These are phyloP conservation scores for Zoysia matrella DNA, from an alignment of 202 grass and related monocot species.

Conservation along the genomic window DNA sequence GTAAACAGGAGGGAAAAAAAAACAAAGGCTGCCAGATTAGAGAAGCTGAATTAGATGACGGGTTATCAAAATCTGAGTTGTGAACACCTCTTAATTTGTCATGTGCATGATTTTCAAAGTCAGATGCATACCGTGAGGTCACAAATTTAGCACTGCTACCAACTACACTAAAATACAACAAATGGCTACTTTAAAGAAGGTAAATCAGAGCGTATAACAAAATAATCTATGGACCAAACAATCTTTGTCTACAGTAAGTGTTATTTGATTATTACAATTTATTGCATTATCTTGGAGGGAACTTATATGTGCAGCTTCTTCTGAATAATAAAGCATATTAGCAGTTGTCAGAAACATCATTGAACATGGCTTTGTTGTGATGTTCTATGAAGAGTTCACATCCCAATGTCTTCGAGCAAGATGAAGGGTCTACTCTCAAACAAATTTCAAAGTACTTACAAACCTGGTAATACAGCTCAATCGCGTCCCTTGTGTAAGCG, in stretches of 20 bases:
- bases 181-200: background rate
- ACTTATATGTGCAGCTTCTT: conserved; percentile 16
- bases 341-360: too few relatives aligned
- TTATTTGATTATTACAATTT: background rate
- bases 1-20: background rate
- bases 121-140: background rate
- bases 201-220: background rate
- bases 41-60: conserved; percentile 1
- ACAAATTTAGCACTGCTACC: conserved; percentile 4
- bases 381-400: too few relatives aligned
- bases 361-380: too few relatives aligned
- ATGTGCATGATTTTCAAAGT: conserved; percentile 5
- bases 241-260: background rate
- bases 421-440: too few relatives aligned
- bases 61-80: background rate
- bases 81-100: conserved; percentile 7
- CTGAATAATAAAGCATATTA: too few relatives aligned
- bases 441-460: background rate
- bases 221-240: background rate
- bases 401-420: too few relatives aligned
- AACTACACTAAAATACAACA: background rate
- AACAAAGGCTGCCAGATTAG: conserved; percentile 6
- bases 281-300: background rate
- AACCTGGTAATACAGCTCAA: conserved; percentile 96
- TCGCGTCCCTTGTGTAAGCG: conserved; percentile 72